Evolutionary conservation across 176 grass and related monocot genomes (phyloP), one percentile per base, ranked within the genome.

Genomic region (Lolium perenne): DNA sequence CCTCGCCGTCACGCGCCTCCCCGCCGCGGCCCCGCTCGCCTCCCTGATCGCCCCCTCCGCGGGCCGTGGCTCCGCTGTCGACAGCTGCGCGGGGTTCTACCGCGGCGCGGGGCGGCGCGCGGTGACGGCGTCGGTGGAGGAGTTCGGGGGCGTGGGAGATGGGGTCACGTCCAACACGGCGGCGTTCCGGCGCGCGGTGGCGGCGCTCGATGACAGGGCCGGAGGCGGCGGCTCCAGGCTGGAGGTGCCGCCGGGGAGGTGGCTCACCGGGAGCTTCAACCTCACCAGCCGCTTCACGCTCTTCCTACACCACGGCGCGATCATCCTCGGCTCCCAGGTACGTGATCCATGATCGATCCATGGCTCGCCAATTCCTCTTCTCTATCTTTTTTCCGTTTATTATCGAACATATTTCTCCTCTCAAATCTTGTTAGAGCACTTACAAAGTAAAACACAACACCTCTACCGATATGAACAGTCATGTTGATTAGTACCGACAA

Each of bases 201-300:
- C 73, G 15, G 77, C 76, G 43, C 82, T 98, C 6, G 62, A 61
- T 14, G 82, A 70, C 23, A 57, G 69, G 76, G 83, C 65, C 0
- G 82, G 11, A 0, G 32, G 54, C 15, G 87, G 93, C 7, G 93
- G 95, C 8, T 74, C 95, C 0, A 92, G 89, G 86, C 90, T 98
- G 7, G 91, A 92, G 61, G 95, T 95, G 12, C 93, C 96, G 4
- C 48, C 63, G 12, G 93, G 95, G 78, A 29, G 66, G 48, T 98
- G 96, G 96, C 63, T 98, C 66, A 98, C 96, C 4, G 96, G 91
- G 0, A 95, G 93, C 80, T 98, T 98, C 74, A 98, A 95, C 79
- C 88, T 98, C 77, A 98, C 95, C 58, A 98, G 95, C 88, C 86
- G 88, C 45, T 95, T 98, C 85, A 98, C 95, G 9, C 92, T 98